These are phyloP conservation scores for Nitzschia sp. DNA, from an alignment of 108 stramenopile species.

Conservation along the genomic window DNA sequence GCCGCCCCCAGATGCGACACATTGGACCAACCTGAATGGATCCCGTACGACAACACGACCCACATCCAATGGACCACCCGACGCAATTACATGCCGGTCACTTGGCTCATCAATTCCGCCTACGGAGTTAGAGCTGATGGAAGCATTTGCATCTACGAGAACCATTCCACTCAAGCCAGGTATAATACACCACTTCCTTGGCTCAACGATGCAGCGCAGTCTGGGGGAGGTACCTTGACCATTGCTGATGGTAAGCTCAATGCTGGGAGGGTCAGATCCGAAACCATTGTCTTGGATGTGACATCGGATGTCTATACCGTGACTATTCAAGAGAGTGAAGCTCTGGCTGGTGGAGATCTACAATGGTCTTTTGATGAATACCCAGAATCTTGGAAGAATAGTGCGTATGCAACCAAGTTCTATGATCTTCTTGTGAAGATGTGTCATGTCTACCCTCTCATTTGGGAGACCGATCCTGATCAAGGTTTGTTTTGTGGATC, in stretches of 20 bases:
- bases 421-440: neutral
- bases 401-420: neutral
- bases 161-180: neutral
- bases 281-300: neutral
- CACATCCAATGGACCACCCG: neutral
- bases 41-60: neutral
- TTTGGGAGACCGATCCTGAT: neutral
- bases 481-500: slow-evolving; percentile 1
- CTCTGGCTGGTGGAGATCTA: neutral
- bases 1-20: neutral
- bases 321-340: neutral
- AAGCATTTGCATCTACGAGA: neutral
- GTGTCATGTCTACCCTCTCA: neutral
- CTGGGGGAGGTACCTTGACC: neutral
- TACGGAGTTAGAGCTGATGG: neutral
- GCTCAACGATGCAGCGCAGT: neutral
- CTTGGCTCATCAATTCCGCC: neutral
- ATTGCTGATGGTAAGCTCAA: neutral
- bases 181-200: neutral
- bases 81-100: neutral
- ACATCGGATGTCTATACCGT: neutral
- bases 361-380: neutral
- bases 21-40: neutral
- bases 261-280: neutral
- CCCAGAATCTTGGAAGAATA: neutral